Evolutionary conservation across 148 eudicot genomes (phyloP).

Genomic region (Vaccinium macrocarpon): DNA sequence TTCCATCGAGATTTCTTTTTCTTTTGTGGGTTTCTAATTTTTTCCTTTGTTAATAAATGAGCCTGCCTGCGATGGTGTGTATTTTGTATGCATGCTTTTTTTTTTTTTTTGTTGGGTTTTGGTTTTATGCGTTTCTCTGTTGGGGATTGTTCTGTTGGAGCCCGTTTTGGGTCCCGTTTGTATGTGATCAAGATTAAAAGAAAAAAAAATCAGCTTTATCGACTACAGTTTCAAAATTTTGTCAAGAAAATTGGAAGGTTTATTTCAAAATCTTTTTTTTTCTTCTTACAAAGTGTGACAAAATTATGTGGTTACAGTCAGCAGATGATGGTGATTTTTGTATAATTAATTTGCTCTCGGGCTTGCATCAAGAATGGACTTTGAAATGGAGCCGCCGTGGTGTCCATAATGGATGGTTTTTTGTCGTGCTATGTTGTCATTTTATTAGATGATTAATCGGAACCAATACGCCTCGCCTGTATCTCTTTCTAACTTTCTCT

Average conservation of each 20-base stretch:
- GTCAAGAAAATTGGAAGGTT: background rate
- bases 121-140: background rate
- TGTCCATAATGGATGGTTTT: constrained; percentile 11
- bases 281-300: background rate
- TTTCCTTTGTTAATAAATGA: background rate
- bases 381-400: background rate
- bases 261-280: background rate
- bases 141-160: background rate
- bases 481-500: constrained; percentile 10
- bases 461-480: constrained; percentile 13
- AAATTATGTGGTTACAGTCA: background rate
- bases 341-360: background rate
- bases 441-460: constrained; percentile 7
- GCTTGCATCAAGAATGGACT: background rate
- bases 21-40: background rate
- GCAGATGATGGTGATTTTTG: background rate
- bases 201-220: background rate
- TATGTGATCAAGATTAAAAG: background rate
- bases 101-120: background rate
- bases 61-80: background rate
- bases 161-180: background rate
- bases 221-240: background rate
- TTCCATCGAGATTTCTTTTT: background rate
- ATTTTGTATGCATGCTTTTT: background rate
- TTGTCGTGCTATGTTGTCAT: constrained; percentile 8